Percentiles rank a stretch among this genome's conserved stretches.
phyloP scores from a whole-genome alignment of 176 grass and related monocot species.

The Triticum turgidum region DNA sequence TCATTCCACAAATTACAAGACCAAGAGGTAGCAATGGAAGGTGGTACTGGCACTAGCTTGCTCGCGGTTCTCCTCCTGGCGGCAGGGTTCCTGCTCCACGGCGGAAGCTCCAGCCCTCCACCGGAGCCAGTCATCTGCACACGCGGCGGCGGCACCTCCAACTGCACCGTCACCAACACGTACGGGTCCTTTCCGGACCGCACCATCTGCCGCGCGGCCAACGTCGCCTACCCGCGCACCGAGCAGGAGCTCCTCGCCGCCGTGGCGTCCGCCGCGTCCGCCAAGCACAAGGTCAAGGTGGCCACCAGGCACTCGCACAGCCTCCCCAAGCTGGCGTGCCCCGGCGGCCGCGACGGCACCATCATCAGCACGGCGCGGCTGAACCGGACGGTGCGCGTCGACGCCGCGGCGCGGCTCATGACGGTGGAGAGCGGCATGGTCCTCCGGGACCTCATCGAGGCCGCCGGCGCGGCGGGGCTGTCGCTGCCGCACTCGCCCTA shows the following conservation, averaged over 20 bases:
- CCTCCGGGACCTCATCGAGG: slow-evolving; percentile 40
- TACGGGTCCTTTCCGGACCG: not conserved
- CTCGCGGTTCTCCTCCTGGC: too few relatives aligned
- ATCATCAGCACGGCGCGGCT: not conserved
- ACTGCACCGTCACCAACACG: not conserved
- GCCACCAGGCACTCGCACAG: not conserved
- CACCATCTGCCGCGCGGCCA: not conserved
- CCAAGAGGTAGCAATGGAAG: too few relatives aligned
- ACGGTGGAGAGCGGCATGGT: slow-evolving; percentile 32
- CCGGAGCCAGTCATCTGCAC: not conserved
- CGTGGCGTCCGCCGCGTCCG: not conserved
- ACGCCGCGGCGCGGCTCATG: not conserved
- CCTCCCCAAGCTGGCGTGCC: not conserved
- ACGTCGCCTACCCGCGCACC: not conserved
- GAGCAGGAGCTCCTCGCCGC: not conserved
- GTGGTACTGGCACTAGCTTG: too few relatives aligned
- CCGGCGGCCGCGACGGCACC: not conserved
- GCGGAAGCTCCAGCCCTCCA: not conserved
- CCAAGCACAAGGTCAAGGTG: not conserved
- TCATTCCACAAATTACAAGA: too few relatives aligned
- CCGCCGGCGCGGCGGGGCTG: slow-evolving; percentile 36
- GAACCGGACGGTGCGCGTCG: not conserved
- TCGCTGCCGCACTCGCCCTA: slow-evolving; percentile 53
- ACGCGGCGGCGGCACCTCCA: not conserved
- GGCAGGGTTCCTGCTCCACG: not conserved